Evolutionary conservation across 306 rosid genomes (phyloP), one percentile per base, ranked within the genome.

Genomic region (Casuarina equisetifolia): DNA sequence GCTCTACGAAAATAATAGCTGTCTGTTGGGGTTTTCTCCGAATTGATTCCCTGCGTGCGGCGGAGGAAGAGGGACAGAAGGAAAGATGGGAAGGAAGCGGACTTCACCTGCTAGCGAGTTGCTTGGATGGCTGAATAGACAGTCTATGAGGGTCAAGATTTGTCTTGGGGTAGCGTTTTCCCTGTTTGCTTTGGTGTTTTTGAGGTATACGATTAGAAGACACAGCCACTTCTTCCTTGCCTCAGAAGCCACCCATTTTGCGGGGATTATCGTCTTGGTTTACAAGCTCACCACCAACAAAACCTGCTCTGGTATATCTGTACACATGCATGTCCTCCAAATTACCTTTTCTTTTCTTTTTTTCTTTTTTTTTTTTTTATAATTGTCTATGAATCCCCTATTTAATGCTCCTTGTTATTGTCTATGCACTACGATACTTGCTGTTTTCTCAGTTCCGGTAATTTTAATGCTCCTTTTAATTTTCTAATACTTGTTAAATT

Each of bases 221-320:
- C 75, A 67, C 38, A 7, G 40, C 2, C 64, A 84, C 78, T 85
- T 86, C 76, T 92, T 83, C 77, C 25, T 85, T n/a, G 89, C 81
- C 36, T 74, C 93, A 13, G 93, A 87, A 81, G 15, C 54, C 12
- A 13, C 81, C 68, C 97, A 94, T 71, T 48, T 82, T 15, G 50
- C 54, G 17, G 98, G 97, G 7, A 82, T 87, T 55, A 4, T 92
- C 69, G 85, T 84, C 49, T 93, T 94, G 25, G 39, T 91, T 13
- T 88, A 90, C 83, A 92, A 94, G 86, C 96, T 94, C 81, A 80
- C 86, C 51, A 87, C 83, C 62, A 86, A 83, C 39, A 92, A 89
- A 77, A 92, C 91, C 15, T 94, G 97, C 77, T 89, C 97, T 62
- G 98, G 98, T 91, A 86, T 42, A 19, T 58, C 57, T 20, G n/a